These are phyloP conservation scores for Fistulinella staudtii DNA, from an alignment of 1,284 basidiomycete species.

Conservation along the genomic window DNA sequence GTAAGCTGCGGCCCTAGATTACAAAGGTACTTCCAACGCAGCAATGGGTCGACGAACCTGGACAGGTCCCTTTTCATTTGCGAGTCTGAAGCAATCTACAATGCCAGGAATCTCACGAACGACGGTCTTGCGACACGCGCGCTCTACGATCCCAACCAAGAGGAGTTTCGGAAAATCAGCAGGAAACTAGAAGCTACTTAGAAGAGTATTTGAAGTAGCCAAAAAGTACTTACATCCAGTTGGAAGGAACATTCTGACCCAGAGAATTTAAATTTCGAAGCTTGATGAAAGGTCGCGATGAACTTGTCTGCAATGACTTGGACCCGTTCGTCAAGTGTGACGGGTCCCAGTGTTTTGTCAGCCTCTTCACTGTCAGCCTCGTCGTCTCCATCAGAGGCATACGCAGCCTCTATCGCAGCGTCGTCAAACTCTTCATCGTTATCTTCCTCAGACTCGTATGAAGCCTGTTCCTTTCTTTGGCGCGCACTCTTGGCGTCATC, in stretches of 20 bases:
- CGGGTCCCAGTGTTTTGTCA: conserved; percentile 32
- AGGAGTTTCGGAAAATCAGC: conserved; percentile 84
- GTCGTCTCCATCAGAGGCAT: conserved; percentile 46
- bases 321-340: conserved; percentile 41
- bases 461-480: conserved; percentile 64
- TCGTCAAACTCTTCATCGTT: conserved; percentile 52
- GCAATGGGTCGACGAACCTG: conserved; percentile 41
- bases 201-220: not conserved
- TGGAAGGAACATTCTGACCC: conserved; percentile 73
- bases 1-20: conserved; percentile 48
- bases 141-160: conserved; percentile 87
- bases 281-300: conserved; percentile 50
- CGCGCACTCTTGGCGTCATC: conserved; percentile 68
- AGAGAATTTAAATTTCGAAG: conserved; percentile 75
- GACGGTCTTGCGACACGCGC: conserved; percentile 77
- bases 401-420: conserved; percentile 69
- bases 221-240: conserved; percentile 61
- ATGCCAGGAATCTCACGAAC: conserved; percentile 89
- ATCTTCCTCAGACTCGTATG: conserved; percentile 68
- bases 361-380: conserved; percentile 33
- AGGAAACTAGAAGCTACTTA: conserved; percentile 45
- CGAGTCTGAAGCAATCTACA: conserved; percentile 68
- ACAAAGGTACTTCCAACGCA: conserved; percentile 2
- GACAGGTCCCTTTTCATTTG: conserved; percentile 47
- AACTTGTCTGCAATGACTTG: conserved; percentile 49